Conservation (phyloP, 1,284 basidiomycete genomes). For the Ustilago vetiveriae region DNA sequence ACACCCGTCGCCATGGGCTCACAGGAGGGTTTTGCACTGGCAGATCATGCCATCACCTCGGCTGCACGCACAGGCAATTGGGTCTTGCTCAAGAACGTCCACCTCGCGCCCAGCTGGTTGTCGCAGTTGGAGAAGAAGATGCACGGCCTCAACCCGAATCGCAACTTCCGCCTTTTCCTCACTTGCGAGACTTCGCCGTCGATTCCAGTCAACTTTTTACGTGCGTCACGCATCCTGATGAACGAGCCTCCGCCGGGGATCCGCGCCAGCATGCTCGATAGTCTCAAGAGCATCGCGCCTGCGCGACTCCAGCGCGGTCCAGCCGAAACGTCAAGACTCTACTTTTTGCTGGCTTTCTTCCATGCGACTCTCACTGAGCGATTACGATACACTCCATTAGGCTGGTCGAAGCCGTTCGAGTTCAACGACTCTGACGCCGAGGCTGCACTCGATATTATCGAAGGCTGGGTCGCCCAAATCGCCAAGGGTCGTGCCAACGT, state of each 20-base stretch:
- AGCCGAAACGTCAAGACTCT: constrained; percentile 59
- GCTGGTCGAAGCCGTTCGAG: constrained; percentile 65
- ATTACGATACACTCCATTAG: constrained; percentile 62
- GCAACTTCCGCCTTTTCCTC: constrained; percentile 63
- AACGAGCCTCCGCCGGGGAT: constrained; percentile 66
- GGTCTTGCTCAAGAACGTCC: constrained; percentile 66
- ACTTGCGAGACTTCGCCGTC: constrained; percentile 65
- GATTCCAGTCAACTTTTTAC: constrained; percentile 63
- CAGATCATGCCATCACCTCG: constrained; percentile 62
- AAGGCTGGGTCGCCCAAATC: constrained; percentile 58
- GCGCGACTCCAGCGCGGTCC: constrained; percentile 56
- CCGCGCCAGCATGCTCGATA: constrained; percentile 63
- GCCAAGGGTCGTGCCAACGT: constrained; percentile 59
- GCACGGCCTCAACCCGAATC: constrained; percentile 55
- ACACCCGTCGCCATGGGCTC: constrained; percentile 65
- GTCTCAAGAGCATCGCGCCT: constrained; percentile 51
- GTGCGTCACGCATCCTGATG: constrained; percentile 63
- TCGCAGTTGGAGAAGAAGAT: constrained; percentile 65
- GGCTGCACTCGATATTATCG: constrained; percentile 62
- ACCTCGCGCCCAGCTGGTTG: constrained; percentile 64
- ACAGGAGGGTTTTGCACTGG: constrained; percentile 61
- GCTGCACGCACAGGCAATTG: constrained; percentile 61
- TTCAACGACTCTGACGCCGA: constrained; percentile 66
- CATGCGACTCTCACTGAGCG: constrained; percentile 64
- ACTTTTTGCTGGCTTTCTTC: constrained; percentile 64